phyloP scores from a whole-genome alignment of 495 filamentous ascomycete species.

The Collariella sp. region DNA sequence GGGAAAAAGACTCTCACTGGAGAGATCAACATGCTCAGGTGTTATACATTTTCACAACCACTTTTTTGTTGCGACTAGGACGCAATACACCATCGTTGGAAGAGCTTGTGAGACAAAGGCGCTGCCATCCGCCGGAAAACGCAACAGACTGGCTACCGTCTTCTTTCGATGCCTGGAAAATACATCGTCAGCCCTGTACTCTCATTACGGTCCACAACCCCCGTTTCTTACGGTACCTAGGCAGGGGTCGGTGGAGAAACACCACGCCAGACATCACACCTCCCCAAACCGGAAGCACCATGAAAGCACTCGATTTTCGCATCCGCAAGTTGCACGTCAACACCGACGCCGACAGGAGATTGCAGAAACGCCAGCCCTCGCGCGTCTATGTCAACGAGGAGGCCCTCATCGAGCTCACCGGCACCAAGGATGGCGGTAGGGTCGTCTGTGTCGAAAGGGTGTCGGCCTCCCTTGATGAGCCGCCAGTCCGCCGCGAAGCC shows the following conservation, averaged over 20 bases:
- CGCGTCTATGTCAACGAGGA: slow-evolving; percentile 60
- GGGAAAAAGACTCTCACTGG: no score
- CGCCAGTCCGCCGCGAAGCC: slow-evolving; percentile 39
- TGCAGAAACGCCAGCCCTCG: slow-evolving; percentile 36
- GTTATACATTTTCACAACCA: no score
- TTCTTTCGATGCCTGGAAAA: no score
- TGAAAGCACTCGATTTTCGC: slow-evolving; percentile 37
- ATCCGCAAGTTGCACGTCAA: slow-evolving; percentile 39
- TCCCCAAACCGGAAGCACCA: slow-evolving; percentile 8
- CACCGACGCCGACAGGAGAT: slow-evolving; percentile 33
- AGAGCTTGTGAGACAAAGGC: no score
- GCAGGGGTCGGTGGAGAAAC: not conserved
- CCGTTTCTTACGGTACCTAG: no score
- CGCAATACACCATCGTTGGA: no score
- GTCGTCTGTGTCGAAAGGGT: slow-evolving; percentile 44
- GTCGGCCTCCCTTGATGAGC: slow-evolving; percentile 12
- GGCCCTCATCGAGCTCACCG: slow-evolving; percentile 49
- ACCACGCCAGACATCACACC: not conserved
- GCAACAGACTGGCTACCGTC: no score
- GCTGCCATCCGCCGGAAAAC: no score
- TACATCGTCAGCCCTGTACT: no score
- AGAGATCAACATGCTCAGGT: no score
- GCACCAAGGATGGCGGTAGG: slow-evolving; percentile 49
- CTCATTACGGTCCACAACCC: no score
- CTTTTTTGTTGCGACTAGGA: no score